phyloP scores from a whole-genome alignment of 2,329 filamentous ascomycete species.

The Sporothrix globosa region DNA sequence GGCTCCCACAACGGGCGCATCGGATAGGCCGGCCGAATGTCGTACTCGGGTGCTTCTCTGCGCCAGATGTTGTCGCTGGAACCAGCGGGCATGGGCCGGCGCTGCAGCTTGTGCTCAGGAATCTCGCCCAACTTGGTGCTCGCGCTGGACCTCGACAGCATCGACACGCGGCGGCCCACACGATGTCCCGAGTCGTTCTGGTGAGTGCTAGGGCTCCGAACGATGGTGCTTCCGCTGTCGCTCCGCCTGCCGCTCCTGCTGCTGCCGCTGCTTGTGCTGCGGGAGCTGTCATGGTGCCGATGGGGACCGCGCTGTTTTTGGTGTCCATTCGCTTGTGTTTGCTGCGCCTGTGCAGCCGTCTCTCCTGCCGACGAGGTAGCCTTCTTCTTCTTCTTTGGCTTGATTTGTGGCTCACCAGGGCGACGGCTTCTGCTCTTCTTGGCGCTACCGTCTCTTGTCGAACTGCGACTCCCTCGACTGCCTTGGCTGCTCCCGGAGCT shows the following conservation, averaged over 20 bases:
- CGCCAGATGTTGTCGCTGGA: slow-evolving; percentile 20
- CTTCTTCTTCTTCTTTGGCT: background rate
- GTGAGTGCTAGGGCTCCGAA: background rate
- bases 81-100: background rate
- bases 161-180: slow-evolving; percentile 38
- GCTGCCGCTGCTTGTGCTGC: background rate
- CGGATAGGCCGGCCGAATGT: slow-evolving; percentile 42
- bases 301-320: slow-evolving; percentile 32
- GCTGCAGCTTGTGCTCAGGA: slow-evolving; percentile 41
- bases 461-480: too few species aligned
- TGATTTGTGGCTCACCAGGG: background rate
- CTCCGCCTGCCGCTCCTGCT: background rate
- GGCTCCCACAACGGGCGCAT: slow-evolving; percentile 40
- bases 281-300: background rate
- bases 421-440: background rate
- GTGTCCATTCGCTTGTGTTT: background rate
- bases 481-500: background rate
- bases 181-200: background rate
- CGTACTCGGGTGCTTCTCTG: slow-evolving; percentile 38
- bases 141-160: slow-evolving; percentile 41
- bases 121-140: slow-evolving; percentile 46
- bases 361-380: background rate
- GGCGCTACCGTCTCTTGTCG: background rate
- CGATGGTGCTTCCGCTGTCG: background rate
- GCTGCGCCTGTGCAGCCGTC: background rate